These are phyloP conservation scores for Aspergillus costaricaensis DNA, from an alignment of 2,329 filamentous ascomycete species.

Conservation along the genomic window DNA sequence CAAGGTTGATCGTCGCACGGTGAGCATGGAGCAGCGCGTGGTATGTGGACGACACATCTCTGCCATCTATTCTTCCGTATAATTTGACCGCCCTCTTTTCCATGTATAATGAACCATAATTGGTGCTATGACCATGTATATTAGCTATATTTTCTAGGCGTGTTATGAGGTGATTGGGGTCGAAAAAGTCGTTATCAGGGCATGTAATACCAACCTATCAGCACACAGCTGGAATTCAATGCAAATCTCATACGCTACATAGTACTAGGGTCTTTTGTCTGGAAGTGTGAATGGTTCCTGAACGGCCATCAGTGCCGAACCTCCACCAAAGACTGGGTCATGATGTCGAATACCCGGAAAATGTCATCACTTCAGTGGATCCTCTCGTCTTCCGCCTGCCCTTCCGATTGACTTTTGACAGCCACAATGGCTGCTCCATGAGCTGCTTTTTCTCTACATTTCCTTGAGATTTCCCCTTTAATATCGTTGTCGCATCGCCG, in stretches of 20 bases:
- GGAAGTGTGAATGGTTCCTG: no score
- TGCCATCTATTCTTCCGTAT: constrained; percentile 74
- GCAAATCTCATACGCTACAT: no score
- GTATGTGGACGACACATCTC: constrained; percentile 83
- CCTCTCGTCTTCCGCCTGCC: not conserved
- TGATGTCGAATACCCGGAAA: constrained; percentile 8
- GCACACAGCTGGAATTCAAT: no score
- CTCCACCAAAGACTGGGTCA: not conserved
- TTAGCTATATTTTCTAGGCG: not conserved
- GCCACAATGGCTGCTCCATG: not conserved
- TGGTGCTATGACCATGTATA: not conserved
- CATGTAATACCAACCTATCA: not conserved
- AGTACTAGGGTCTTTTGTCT: no score
- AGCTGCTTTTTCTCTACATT: not conserved
- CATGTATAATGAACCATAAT: constrained; percentile 8
- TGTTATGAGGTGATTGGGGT: not conserved
- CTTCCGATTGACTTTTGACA: not conserved
- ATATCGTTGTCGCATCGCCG: not conserved
- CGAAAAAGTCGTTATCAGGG: not conserved
- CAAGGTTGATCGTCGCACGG: constrained; percentile 67
- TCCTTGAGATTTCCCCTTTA: not conserved
- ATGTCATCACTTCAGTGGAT: constrained; percentile 9
- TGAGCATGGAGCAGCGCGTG: constrained; percentile 79
- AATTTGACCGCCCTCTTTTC: constrained; percentile 24
- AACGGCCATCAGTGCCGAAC: no score